phyloP scores from a whole-genome alignment of 495 filamentous ascomycete species.

The Cudoniella acicularis region DNA sequence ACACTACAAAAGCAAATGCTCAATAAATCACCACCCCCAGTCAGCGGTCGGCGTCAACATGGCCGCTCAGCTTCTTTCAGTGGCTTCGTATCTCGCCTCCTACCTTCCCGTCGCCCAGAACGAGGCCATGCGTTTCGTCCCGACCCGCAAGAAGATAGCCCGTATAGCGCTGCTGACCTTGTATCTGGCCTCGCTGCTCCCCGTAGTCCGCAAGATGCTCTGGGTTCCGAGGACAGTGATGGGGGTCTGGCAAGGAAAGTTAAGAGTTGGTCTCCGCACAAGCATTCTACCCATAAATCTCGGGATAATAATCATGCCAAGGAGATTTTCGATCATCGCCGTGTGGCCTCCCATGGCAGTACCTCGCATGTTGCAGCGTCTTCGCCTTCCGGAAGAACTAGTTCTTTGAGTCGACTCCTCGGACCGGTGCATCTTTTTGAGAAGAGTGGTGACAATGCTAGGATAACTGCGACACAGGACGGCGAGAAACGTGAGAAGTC shows the following conservation, averaged over 20 bases:
- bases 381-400: not conserved
- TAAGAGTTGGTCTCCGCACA: not conserved
- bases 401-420: not conserved
- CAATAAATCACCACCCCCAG: not conserved
- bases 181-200: constrained; percentile 6
- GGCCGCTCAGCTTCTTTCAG: constrained; percentile 30
- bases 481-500: not conserved
- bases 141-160: constrained; percentile 19
- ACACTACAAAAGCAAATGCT: not conserved
- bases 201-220: not conserved
- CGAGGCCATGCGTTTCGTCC: constrained; percentile 35
- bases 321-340: too few species aligned
- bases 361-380: not conserved
- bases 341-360: too few species aligned
- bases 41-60: constrained; percentile 9
- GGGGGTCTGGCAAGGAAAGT: not conserved
- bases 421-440: not conserved
- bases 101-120: constrained; percentile 41
- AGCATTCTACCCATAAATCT: too few species aligned
- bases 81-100: constrained; percentile 32
- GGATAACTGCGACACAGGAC: not conserved
- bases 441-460: not conserved
- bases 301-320: too few species aligned
- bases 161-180: constrained; percentile 5
- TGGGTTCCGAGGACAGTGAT: not conserved